Conservation (phyloP, 192 early-diverging fungal genomes). For the Coemansia sp. region DNA sequence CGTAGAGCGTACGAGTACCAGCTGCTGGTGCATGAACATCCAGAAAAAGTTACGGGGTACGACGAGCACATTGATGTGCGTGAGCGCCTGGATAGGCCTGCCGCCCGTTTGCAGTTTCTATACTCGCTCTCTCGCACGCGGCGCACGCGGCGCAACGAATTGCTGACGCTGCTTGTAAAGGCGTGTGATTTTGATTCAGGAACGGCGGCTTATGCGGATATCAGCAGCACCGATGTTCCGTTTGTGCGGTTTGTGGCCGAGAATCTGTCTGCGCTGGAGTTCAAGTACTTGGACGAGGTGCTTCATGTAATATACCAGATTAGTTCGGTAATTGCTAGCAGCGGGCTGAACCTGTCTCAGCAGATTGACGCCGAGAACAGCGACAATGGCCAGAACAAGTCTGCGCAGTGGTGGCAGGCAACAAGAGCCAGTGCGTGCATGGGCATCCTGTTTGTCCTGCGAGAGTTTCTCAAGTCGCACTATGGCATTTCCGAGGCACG, state of each 20-base stretch:
- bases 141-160: conserved; percentile 67
- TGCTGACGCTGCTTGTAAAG: conserved; percentile 66
- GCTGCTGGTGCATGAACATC: conserved; percentile 30
- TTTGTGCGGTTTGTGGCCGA: conserved; percentile 79
- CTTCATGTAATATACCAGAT: conserved; percentile 70
- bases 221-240: conserved; percentile 51
- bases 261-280: conserved; percentile 76
- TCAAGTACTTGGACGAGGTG: conserved; percentile 78
- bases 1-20: conserved; percentile 74
- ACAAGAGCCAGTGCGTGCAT: conserved; percentile 62
- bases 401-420: conserved; percentile 12
- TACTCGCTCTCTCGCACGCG: conserved; percentile 68
- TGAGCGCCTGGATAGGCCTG: conserved; percentile 34
- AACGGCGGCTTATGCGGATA: neutral
- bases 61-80: conserved; percentile 20
- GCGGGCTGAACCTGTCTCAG: conserved; percentile 61
- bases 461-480: conserved; percentile 60
- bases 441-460: conserved; percentile 60
- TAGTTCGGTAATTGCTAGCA: conserved; percentile 69
- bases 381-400: neutral
- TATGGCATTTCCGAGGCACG: conserved; percentile 58
- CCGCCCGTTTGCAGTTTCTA: conserved; percentile 63
- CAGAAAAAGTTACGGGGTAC: conserved; percentile 48
- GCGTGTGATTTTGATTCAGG: conserved; percentile 62
- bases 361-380: conserved; percentile 36